phyloP scores from a whole-genome alignment of 345 rosid species.

The Eucalyptus viminalis region DNA sequence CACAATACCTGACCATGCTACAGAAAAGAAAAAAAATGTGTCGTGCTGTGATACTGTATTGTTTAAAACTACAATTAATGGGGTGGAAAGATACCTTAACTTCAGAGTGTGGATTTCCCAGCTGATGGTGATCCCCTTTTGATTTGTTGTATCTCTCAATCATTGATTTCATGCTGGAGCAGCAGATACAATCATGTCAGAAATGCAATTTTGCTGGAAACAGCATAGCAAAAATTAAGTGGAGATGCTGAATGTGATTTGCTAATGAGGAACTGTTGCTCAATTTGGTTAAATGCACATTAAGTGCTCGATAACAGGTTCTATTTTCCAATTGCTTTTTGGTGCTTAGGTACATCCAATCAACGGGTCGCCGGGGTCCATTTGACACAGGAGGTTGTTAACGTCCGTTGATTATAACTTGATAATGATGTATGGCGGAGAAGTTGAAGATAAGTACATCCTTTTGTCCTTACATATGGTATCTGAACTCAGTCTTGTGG shows the following conservation, averaged over 20 bases:
- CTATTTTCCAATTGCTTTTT: neutral
- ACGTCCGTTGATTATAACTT: neutral
- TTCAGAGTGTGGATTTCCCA: conserved; percentile 44
- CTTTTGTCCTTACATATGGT: neutral
- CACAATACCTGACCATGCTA: neutral
- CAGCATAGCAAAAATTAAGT: neutral
- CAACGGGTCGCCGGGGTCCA: neutral
- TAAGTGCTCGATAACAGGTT: neutral
- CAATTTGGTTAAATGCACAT: neutral
- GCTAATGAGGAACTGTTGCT: neutral
- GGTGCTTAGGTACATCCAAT: neutral
- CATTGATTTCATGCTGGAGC: conserved; percentile 50
- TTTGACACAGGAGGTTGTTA: neutral
- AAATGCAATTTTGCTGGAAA: neutral
- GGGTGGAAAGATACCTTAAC: conserved; percentile 33
- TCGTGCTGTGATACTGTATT: neutral
- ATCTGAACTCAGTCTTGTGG: neutral
- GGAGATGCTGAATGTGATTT: neutral
- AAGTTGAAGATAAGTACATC: neutral
- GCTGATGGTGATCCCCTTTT: conserved; percentile 52
- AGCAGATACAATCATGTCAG: neutral
- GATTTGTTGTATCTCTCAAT: conserved; percentile 49
- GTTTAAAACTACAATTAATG: neutral
- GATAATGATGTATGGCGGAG: neutral
- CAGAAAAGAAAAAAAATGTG: neutral